phyloP scores from a whole-genome alignment of 495 filamentous ascomycete genomes.

The Halenospora varia region DNA sequence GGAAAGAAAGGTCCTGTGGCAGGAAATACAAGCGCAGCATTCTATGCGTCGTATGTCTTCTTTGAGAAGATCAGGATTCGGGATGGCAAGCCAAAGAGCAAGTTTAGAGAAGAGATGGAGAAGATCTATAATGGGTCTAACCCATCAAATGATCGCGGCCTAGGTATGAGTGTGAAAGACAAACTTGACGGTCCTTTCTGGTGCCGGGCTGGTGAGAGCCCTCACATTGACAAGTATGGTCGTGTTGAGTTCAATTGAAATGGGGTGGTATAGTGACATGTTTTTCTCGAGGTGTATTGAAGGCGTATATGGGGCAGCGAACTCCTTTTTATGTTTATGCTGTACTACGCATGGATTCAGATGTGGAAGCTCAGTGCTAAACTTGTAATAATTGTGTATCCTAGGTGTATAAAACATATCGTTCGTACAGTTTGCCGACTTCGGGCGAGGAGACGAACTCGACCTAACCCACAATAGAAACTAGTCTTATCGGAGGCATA shows the following conservation, averaged over 20 bases:
- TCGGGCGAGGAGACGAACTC: too few relatives aligned
- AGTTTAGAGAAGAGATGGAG: slow-evolving; percentile 50
- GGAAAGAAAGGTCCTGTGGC: slow-evolving; percentile 37
- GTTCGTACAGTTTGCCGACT: too few relatives aligned
- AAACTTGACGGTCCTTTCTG: background rate
- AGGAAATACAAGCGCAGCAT: slow-evolving; percentile 40
- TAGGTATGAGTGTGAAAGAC: background rate
- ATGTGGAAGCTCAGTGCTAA: too few relatives aligned
- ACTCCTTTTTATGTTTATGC: too few relatives aligned
- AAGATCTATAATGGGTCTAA: slow-evolving; percentile 24
- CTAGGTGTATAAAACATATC: too few relatives aligned
- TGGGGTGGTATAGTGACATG: background rate
- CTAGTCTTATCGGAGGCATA: too few relatives aligned
- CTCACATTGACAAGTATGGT: background rate
- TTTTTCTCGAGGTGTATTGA: too few relatives aligned
- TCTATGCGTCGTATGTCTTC: slow-evolving; percentile 49
- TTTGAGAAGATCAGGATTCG: slow-evolving; percentile 57
- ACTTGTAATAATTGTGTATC: too few relatives aligned
- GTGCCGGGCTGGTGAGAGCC: background rate
- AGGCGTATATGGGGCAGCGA: too few relatives aligned
- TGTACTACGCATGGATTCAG: too few relatives aligned
- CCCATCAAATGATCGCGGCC: too few relatives aligned
- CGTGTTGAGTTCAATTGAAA: background rate
- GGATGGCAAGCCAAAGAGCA: slow-evolving; percentile 49
- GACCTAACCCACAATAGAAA: too few relatives aligned